A percentile compares a stretch with the other conserved stretches of the same genome.
phyloP scores from a whole-genome alignment of 768 basidiomycete species.

The Lentinus brumalis region DNA sequence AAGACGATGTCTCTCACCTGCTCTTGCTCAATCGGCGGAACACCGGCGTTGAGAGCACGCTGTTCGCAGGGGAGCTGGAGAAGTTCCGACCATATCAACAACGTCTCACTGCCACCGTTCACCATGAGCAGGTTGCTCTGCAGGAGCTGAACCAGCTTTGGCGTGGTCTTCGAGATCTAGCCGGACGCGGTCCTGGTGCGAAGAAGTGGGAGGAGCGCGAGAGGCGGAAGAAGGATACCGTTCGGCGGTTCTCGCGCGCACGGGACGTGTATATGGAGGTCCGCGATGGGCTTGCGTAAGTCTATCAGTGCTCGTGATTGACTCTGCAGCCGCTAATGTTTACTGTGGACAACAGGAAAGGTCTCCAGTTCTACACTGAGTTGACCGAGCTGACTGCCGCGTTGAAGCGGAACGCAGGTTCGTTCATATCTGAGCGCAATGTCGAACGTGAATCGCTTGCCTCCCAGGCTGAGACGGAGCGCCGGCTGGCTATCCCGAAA shows the following conservation, averaged over 20 bases:
- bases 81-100: conserved; percentile 94
- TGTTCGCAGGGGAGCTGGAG: conserved; percentile 93
- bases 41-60: conserved; percentile 75
- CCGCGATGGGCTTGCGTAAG: conserved; percentile 79
- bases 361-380: conserved; percentile 86
- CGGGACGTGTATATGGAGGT: conserved; percentile 87
- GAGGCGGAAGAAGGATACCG: conserved; percentile 73
- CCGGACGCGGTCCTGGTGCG: conserved; percentile 76
- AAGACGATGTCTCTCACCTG: conserved; percentile 94
- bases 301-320: conserved; percentile 26
- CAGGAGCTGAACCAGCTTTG: conserved; percentile 77
- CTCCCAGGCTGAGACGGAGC: conserved; percentile 72
- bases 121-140: conserved; percentile 71
- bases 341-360: conserved; percentile 57
- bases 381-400: conserved; percentile 62
- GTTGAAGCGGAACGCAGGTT: conserved; percentile 58
- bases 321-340: conserved; percentile 1
- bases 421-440: conserved; percentile 64
- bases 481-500: conserved; percentile 50
- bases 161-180: conserved; percentile 70
- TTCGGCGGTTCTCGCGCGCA: conserved; percentile 70
- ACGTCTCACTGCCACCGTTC: conserved; percentile 74
- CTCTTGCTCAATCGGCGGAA: conserved; percentile 90
- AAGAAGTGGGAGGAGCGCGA: conserved; percentile 83
- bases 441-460: conserved; percentile 71